Base-by-base conservation (phyloP, 108 stramenopile species). In the Cylindrotheca fusiformis region DNA sequence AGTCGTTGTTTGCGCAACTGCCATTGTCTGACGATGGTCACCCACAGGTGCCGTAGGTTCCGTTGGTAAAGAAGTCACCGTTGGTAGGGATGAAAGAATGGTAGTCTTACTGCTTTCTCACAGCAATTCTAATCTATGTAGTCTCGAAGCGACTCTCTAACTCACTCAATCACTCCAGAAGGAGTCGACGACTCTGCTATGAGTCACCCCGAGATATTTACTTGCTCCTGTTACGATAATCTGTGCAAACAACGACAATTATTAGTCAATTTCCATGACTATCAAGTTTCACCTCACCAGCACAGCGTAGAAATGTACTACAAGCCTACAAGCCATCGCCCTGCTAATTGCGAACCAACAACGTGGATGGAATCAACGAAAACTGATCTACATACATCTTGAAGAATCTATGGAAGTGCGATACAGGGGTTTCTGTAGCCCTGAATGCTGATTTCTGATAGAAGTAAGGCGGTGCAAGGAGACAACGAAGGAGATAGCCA, bases 1-100 rank as follows among this genome's bases (percentile, higher is more conserved):
- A 41, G 36, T 41, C 14, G 36, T 10, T 19, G 78, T 71, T 56
- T 74, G 71, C 27, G 78, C 70, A 41, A 68, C 32, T 36, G 77
- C 68, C 77, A 74, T 74, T 49, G 49, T 63, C 22, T 6, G 20
- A 4, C 3, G 30, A 10, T 58, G 31, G 57, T 58, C 57, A 12
- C 57, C 57, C 28, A 36, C 18, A 36, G 57, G 57, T 33, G 32
- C 57, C 57, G 30, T 27, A 14, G 54, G 2, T 58, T 58, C 20
- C 22, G 57, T 21, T 2, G 32, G 10, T 20, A 33, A 19, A 21
- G 3, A 6, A 10, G 21, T 12, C 57, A 58, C 57, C 57, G 29
- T 58, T 22, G 10, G 5, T 6, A 21, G 5, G 50, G 19, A 5
- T 19, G 50, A 22, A 14, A n/a, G 6, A 6, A 14, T 17, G 17